phyloP scores from a whole-genome alignment of 805 yeast species.

The Dipodascus albidus region DNA sequence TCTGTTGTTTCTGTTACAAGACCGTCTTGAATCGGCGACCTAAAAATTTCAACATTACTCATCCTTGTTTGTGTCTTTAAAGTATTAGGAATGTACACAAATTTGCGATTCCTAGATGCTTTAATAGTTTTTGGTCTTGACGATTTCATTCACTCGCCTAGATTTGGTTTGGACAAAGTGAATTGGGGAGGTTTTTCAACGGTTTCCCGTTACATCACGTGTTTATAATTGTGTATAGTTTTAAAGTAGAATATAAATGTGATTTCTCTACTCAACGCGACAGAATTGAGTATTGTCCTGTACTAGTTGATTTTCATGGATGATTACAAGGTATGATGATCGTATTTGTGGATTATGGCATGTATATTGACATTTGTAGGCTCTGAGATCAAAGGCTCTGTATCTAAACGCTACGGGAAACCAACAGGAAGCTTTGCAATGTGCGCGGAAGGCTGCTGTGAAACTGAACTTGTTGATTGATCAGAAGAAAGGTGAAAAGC shows the following conservation, averaged over 20 bases:
- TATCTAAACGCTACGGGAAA: neutral
- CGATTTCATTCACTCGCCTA: neutral
- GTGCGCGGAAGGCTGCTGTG: neutral
- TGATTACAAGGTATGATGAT: neutral
- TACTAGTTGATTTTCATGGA: neutral
- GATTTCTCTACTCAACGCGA: no score
- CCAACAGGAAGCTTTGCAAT: neutral
- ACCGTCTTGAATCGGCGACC: constrained; percentile 17
- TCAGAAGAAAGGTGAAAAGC: neutral
- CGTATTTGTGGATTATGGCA: neutral
- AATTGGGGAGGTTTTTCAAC: neutral
- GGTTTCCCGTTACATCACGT: no score
- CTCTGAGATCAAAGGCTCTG: neutral
- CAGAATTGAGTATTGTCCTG: no score
- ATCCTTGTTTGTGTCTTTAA: neutral
- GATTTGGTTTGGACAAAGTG: neutral
- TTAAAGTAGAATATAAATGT: no score
- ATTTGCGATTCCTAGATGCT: neutral
- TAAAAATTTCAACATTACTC: neutral
- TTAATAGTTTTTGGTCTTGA: neutral
- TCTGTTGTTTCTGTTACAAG: constrained; percentile 28
- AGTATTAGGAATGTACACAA: neutral
- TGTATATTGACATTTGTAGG: neutral
- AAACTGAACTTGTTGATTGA: neutral
- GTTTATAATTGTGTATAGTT: no score